A percentile compares a stretch with the other conserved stretches of the same genome.
Conservation (phyloP, 2,329 filamentous ascomycete species). For the Colletotrichum spaethianum region DNA sequence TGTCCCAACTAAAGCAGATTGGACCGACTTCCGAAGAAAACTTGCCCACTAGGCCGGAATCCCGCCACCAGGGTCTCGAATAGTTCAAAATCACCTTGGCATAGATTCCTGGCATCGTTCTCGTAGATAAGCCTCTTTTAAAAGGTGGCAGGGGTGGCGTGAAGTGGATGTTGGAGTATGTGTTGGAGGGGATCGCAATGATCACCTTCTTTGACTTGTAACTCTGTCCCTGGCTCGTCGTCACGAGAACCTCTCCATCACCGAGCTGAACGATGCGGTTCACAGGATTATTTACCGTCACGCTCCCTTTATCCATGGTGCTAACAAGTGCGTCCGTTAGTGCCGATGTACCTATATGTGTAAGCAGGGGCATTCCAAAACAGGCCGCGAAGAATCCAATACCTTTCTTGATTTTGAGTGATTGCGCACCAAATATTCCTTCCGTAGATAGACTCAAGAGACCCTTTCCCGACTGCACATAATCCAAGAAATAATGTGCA, state of each 20-base stretch:
- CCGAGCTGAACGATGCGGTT: conserved; percentile 40
- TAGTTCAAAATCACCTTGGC: conserved; percentile 58
- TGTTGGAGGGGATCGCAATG: conserved; percentile 46
- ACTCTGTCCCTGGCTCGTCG: conserved; percentile 30
- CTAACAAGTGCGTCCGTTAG: conserved; percentile 35
- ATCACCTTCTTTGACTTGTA: conserved; percentile 45
- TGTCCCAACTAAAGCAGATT: conserved; percentile 49
- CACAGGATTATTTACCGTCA: conserved; percentile 43
- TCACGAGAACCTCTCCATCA: conserved; percentile 30
- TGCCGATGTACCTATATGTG: conserved; percentile 23
- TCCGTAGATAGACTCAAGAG: conserved; percentile 44
- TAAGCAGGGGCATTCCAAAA: background rate
- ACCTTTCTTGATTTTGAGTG: conserved; percentile 46
- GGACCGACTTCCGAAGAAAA: conserved; percentile 52
- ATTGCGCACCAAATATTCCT: conserved; percentile 43
- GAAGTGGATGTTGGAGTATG: conserved; percentile 45
- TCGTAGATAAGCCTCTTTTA: conserved; percentile 47
- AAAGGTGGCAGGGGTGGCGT: conserved; percentile 47
- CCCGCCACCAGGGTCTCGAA: conserved; percentile 61
- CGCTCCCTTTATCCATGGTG: conserved; percentile 35
- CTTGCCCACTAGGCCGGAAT: conserved; percentile 56
- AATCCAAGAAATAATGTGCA: conserved; percentile 43
- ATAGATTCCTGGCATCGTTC: conserved; percentile 52
- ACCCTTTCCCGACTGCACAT: conserved; percentile 43
- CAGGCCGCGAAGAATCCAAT: background rate